Evolutionary conservation across 2,329 filamentous ascomycete genomes (phyloP).

Genomic region (Zasmidium cellare): DNA sequence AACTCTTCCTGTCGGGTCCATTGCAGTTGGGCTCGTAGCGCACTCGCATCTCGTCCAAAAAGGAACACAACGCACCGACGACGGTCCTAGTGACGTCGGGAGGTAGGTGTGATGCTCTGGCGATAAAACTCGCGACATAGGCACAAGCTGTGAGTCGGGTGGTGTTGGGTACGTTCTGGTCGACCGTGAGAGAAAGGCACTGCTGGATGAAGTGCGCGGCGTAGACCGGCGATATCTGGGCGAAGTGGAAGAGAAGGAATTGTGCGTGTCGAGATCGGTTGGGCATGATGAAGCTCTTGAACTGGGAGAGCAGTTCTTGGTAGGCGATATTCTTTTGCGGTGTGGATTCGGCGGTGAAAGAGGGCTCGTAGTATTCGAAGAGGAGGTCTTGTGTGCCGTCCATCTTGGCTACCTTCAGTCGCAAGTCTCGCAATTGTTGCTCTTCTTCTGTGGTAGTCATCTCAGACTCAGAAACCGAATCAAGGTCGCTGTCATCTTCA

Average conservation of each 20-base stretch:
- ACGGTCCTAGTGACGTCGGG: conserved; percentile 76
- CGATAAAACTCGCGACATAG: conserved; percentile 92
- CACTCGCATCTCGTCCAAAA: conserved; percentile 73
- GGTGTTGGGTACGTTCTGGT: conserved; percentile 72
- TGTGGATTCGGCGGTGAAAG: conserved; percentile 62
- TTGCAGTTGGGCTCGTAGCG: conserved; percentile 72
- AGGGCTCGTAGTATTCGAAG: conserved; percentile 76
- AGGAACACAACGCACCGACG: conserved; percentile 73
- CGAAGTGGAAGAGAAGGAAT: conserved; percentile 94
- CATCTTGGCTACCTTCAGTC: conserved; percentile 84
- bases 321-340: conserved; percentile 71
- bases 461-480: conserved; percentile 68
- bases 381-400: conserved; percentile 86
- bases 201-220: conserved; percentile 83
- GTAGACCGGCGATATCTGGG: conserved; percentile 75
- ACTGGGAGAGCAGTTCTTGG: conserved; percentile 79
- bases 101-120: conserved; percentile 80
- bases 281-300: conserved; percentile 82
- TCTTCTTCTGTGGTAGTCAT: conserved; percentile 58
- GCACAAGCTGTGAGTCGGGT: conserved; percentile 82
- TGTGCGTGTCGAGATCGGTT: conserved; percentile 92
- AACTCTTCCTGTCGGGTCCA: conserved; percentile 81
- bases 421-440: conserved; percentile 67
- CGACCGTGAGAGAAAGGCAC: conserved; percentile 76
- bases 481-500: conserved; percentile 63